Base-by-base conservation (phyloP, 176 grass and related monocot species). In the Poa pratensis region DNA sequence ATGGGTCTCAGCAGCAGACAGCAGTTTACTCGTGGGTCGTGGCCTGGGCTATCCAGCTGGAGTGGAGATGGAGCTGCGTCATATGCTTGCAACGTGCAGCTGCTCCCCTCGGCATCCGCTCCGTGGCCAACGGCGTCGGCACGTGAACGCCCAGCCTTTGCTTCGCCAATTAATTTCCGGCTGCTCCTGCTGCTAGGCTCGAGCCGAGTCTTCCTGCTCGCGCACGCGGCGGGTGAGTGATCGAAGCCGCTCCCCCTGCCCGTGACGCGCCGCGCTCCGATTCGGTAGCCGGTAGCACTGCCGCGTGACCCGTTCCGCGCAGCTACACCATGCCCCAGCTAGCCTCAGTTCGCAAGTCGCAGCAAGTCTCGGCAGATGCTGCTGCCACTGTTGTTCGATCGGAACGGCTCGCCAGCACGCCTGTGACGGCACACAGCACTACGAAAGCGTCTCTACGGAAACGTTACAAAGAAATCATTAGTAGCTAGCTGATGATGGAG, bases 71-170 rank as follows among this genome's bases (percentile, higher is more conserved):
- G 15, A 24, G 5, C 16, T 43, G 9, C 7, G 7, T 40, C 64
- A 37, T 42, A 11, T 30, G 80, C 54, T 6, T 5, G 65, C 75
- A 80, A 84, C 82, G 82, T 84, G 82, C 45, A 15, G 26, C 57
- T 80, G 87, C 81, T 26, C 81, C 67, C 81, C 17, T 12, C 2
- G 50, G 17, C 80, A 62, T 12, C 75, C 19, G 63, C 87, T 17
- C 34, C 76, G 68, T 39, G 82, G 69, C 82, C 82, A 46, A 49
- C 82, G 82, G 76, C 82, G 69, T 27, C 0, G 48, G 76, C 87
- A 89, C 76, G 59, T 85, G 82, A 69, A 68, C 19, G 32, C 77
- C 77, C 30, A 32, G 30, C 30, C 30, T 6, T 40, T 40, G 37
- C 37, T 6, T 22, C 4, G 2, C 67, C 67, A 69, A 22, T 8